These are phyloP conservation scores for Rhododendron ferrugineum DNA, from an alignment of 148 eudicot species.

Conservation along the genomic window DNA sequence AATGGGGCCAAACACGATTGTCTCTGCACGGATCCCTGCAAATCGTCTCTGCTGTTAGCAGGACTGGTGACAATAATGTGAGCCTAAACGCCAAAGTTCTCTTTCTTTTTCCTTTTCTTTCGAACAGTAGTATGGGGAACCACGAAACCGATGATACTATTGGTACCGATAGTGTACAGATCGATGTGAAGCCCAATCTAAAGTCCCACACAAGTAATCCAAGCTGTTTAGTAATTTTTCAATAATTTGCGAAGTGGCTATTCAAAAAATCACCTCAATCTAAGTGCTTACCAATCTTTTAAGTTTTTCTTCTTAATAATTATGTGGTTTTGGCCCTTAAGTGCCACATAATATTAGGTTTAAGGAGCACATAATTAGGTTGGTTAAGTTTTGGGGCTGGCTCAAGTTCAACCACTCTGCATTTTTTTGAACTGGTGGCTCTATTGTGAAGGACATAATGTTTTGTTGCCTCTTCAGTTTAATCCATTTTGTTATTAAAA, in stretches of 20 bases:
- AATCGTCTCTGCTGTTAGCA: too few relatives aligned
- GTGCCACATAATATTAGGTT: background rate
- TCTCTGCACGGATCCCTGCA: too few relatives aligned
- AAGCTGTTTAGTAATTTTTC: too few relatives aligned
- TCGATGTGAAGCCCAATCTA: too few relatives aligned
- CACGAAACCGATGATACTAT: too few relatives aligned
- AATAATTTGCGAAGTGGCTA: background rate
- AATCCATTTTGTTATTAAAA: background rate
- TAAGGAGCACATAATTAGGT: too few relatives aligned
- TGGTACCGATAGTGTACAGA: too few relatives aligned
- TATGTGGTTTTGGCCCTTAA: background rate
- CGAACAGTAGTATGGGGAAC: background rate
- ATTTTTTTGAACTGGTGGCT: background rate
- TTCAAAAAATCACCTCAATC: background rate
- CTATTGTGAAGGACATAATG: background rate
- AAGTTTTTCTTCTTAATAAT: background rate
- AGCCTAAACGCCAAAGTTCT: background rate
- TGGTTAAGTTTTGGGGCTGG: background rate
- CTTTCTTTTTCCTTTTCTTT: background rate
- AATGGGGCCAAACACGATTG: too few relatives aligned
- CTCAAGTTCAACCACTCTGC: background rate
- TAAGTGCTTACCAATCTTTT: background rate
- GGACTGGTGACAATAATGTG: too few relatives aligned
- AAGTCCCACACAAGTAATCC: too few relatives aligned
- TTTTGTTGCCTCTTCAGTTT: too few relatives aligned